Evolutionary conservation across 352 stramenopile genomes (phyloP), one percentile per base, ranked within the genome.

Genomic region (Pythium biforme): DNA sequence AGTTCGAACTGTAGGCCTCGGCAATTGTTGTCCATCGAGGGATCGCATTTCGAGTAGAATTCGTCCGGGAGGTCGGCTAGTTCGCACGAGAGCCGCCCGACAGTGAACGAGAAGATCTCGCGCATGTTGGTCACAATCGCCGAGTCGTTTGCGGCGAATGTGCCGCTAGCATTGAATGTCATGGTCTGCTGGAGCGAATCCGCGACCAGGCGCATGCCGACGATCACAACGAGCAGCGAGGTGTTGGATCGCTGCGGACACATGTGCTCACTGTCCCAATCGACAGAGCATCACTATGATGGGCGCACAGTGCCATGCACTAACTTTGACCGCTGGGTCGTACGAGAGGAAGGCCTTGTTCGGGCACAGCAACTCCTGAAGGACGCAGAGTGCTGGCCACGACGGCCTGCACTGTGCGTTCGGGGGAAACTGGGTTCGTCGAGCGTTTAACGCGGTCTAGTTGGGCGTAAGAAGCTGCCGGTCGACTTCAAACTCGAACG

Each of bases 71-170:
- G 41, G n/a, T 70, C 49, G 31, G 37, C 20, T 0, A 39, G 29
- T 37, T 48, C n/a, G 56, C 67, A 74, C 22, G 55, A 46, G 3
- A 74, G 43, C 2, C 54, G 67, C 0, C 67, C 56, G 48, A 65
- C 25, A 12, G 62, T 74, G 33, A 74, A 25, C 11, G 67, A 62
- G 27, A 59, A 64, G 4, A 70, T 43, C 22, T 68, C 68, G 39
- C 67, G 56, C n/a, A 63, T 26, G 33, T 70, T 74, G 10, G 60
- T 67, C 4, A 34, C 8, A 9, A 64, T 8, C 4, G 50, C 49
- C 12, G 57, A 29, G 20, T 33, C 22, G 4, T n/a, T 7, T 1
- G 34, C 26, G 15, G 1, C 14, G 7, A 25, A 29, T 22, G 31
- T 22, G 20, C 31, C 22, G 17, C 34, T 49, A 4, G 40, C n/a